A percentile compares a stretch with the other conserved stretches of the same genome.
Conservation (phyloP, 441 rosid genomes). For the Populus tomentosa region DNA sequence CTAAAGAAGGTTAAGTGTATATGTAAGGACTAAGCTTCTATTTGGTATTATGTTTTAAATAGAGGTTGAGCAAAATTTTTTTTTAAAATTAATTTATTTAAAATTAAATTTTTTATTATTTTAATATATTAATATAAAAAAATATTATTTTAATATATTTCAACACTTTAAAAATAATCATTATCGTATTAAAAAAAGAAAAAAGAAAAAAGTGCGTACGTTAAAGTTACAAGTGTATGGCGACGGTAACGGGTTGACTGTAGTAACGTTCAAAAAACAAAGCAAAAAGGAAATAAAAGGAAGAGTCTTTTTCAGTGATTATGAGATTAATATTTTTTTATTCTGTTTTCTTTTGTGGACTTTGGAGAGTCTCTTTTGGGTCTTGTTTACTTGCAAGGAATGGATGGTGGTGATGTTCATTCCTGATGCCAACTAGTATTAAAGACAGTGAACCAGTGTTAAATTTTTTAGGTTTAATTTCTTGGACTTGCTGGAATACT, state of each 20-base stretch:
- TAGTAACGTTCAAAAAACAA: conserved; percentile 16
- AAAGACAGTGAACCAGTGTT: not conserved
- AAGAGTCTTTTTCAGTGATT: conserved; percentile 18
- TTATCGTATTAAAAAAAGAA: fast-evolving
- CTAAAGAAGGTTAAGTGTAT: no score
- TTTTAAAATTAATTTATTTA: no score
- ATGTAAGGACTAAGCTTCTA: no score
- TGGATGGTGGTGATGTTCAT: conserved; percentile 20
- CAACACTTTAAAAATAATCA: no score
- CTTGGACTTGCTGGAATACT: not conserved
- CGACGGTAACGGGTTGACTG: conserved; percentile 37
- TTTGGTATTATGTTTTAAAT: no score
- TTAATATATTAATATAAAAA: no score
- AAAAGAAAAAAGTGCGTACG: no score
- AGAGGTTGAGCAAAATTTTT: no score
- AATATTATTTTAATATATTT: no score
- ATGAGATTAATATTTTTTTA: not conserved
- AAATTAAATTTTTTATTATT: no score
- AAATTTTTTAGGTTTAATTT: conserved; percentile 12
- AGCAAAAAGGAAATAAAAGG: not conserved
- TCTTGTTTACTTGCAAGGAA: conserved; percentile 27
- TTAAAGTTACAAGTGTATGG: no score
- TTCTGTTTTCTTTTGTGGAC: conserved; percentile 14
- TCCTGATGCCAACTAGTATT: conserved; percentile 16
- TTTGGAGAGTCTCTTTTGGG: conserved; percentile 23